Conservation (phyloP, 495 filamentous ascomycete genomes). For the Aspergillus heteromorphus region DNA sequence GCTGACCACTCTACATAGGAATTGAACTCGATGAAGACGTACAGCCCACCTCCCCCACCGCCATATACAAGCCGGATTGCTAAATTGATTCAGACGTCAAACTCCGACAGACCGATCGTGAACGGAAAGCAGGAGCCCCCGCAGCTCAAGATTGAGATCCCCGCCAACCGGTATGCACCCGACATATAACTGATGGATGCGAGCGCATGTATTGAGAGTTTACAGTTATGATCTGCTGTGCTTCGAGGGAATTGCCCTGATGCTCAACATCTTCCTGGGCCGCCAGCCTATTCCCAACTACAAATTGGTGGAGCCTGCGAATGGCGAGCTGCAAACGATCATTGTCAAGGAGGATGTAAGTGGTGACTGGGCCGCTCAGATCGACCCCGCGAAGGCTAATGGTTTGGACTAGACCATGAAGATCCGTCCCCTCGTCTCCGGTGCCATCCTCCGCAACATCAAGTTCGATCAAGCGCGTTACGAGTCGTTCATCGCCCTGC, state of each 20-base stretch:
- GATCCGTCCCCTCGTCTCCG: conserved; percentile 80
- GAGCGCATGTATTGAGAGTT: conserved; percentile 19
- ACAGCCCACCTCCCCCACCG: conserved; percentile 10
- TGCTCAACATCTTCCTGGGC: conserved; percentile 90
- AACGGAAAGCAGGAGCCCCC: conserved; percentile 79
- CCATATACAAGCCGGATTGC: background rate
- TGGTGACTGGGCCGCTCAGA: background rate
- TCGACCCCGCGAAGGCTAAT: conserved; percentile 3
- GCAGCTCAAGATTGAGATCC: conserved; percentile 97
- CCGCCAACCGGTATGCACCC: conserved; percentile 70
- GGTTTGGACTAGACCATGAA: conserved; percentile 52
- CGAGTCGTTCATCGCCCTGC: conserved; percentile 94
- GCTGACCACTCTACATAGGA: conserved; percentile 45
- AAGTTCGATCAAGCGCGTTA: conserved; percentile 88
- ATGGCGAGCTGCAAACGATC: conserved; percentile 71
- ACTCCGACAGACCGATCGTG: conserved; percentile 64
- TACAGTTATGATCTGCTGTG: conserved; percentile 94
- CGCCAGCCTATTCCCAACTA: conserved; percentile 71
- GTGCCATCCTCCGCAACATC: conserved; percentile 81
- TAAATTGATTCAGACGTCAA: conserved; percentile 54
- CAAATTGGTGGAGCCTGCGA: conserved; percentile 61
- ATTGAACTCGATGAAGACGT: conserved; percentile 97
- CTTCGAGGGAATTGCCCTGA: conserved; percentile 93
- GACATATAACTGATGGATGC: background rate
- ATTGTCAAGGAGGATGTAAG: conserved; percentile 67